These are phyloP conservation scores for Pyrenula aspistea DNA, from an alignment of 495 filamentous ascomycete species.

Conservation along the genomic window DNA sequence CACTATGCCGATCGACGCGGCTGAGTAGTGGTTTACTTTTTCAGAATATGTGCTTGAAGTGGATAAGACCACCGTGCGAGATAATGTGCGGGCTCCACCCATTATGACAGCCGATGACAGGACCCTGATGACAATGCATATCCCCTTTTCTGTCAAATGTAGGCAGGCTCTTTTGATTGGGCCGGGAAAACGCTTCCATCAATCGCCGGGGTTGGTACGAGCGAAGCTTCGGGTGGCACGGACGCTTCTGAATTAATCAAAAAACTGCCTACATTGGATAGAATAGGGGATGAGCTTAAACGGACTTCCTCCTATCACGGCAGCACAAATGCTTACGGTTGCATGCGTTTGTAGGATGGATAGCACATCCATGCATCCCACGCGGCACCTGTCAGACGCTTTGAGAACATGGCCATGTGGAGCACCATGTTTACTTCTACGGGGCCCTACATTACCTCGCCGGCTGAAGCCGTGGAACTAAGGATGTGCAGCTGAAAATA, in stretches of 20 bases:
- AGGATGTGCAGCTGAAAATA: neutral
- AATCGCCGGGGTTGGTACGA: too few relatives aligned
- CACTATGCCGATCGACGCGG: neutral
- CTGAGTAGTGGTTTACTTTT: neutral
- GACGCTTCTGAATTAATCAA: too few relatives aligned
- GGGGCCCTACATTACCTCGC: neutral
- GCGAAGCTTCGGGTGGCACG: too few relatives aligned
- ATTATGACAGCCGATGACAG: neutral
- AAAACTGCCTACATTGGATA: too few relatives aligned
- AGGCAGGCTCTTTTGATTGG: too few relatives aligned
- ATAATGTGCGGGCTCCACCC: neutral
- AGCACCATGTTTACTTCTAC: neutral
- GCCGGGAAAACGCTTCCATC: too few relatives aligned
- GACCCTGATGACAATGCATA: neutral
- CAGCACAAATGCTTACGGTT: neutral
- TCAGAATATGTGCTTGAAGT: neutral
- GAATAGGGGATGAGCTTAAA: neutral
- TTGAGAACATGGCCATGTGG: neutral
- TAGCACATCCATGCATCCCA: neutral
- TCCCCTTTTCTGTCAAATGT: too few relatives aligned
- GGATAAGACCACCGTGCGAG: neutral
- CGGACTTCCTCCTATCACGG: neutral
- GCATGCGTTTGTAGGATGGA: neutral
- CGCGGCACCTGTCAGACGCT: neutral
- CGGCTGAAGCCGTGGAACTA: neutral